Evolutionary conservation across 257 asterid genomes (phyloP).

Genomic region (Verbascum thapsus): DNA sequence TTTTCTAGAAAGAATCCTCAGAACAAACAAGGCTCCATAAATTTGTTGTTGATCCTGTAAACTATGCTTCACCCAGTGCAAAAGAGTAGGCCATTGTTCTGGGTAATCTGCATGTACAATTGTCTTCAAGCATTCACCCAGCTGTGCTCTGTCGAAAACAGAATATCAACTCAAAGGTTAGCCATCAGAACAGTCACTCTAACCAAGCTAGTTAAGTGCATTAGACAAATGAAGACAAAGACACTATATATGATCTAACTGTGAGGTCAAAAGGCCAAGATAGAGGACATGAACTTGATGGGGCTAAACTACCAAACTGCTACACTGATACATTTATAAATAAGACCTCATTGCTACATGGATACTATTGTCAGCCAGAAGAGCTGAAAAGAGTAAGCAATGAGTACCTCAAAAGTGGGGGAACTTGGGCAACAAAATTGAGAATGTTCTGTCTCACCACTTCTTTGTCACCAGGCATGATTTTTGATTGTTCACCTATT

Average conservation of each 20-base stretch:
- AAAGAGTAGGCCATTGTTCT: conserved; percentile 92
- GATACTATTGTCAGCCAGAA: not conserved
- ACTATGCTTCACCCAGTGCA: conserved; percentile 89
- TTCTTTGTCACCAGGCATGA: conserved; percentile 81
- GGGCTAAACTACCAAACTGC: not conserved
- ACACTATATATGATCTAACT: not conserved
- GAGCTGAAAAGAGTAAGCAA: not conserved
- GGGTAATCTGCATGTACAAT: conserved; percentile 88
- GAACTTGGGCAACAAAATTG: conserved; percentile 73
- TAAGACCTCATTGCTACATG: conserved; percentile 1
- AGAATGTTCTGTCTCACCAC: conserved; percentile 89
- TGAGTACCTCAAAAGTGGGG: conserved; percentile 78
- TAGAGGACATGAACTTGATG: not conserved
- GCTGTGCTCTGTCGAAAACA: conserved; percentile 69
- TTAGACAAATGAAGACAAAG: not conserved
- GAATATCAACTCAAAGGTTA: conserved; percentile 26
- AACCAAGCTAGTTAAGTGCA: conserved; percentile 11
- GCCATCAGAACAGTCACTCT: conserved; percentile 21
- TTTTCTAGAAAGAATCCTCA: conserved; percentile 88
- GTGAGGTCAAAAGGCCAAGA: conserved; percentile 9
- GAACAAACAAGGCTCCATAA: conserved; percentile 87
- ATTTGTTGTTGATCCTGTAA: conserved; percentile 93
- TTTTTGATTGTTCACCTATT: conserved; percentile 80
- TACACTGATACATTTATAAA: not conserved
- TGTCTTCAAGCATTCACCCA: conserved; percentile 93